Evolutionary conservation across 2,329 filamentous ascomycete species (phyloP).

Genomic region (Colletotrichum orbiculare): DNA sequence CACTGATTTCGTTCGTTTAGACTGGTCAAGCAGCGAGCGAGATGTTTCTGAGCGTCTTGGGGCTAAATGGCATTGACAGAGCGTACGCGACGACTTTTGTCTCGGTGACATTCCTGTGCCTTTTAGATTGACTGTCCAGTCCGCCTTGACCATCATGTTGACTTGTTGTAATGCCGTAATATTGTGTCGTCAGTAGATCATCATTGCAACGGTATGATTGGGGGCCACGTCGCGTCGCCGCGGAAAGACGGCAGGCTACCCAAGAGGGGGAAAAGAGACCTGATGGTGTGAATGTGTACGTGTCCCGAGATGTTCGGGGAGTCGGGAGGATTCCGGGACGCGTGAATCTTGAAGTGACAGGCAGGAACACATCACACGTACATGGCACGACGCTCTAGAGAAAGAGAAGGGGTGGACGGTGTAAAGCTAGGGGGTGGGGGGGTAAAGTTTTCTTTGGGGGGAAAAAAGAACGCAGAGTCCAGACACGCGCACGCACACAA

Average conservation of each 20-base stretch:
- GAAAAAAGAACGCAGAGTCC: no score
- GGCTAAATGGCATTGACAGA: neutral
- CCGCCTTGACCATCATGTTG: slow-evolving; percentile 18
- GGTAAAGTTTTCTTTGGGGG: no score
- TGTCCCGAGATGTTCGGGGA: no score
- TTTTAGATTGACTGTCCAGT: slow-evolving; percentile 14
- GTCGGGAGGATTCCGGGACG: no score
- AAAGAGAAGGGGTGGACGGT: no score
- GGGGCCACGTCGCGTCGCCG: neutral
- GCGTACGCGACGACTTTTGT: neutral
- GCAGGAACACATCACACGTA: no score
- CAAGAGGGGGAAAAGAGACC: no score
- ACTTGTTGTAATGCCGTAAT: slow-evolving; percentile 2
- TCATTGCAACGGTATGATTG: neutral
- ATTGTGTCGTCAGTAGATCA: neutral
- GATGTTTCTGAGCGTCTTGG: neutral
- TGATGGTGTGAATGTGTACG: no score
- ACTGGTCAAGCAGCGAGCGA: neutral
- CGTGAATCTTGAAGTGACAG: no score
- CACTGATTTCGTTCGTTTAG: neutral
- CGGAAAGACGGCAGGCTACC: neutral
- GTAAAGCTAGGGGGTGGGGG: no score
- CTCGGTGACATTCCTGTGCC: slow-evolving; percentile 17
- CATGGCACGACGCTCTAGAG: no score
- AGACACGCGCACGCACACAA: no score